These are phyloP conservation scores for Rostrohypoxylon terebratum DNA, from an alignment of 495 filamentous ascomycete species.

Conservation along the genomic window DNA sequence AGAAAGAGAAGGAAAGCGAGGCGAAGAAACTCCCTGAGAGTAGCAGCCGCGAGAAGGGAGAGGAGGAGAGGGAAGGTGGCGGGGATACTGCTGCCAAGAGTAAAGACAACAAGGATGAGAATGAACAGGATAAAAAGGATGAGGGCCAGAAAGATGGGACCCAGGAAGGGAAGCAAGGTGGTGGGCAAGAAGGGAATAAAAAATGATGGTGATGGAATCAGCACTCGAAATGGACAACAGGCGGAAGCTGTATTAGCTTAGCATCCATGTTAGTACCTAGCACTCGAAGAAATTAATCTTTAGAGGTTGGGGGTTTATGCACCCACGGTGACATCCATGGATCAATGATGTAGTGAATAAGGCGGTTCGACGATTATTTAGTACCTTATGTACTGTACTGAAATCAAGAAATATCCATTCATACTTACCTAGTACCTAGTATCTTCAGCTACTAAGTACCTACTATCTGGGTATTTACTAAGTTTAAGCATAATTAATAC, in stretches of 20 bases:
- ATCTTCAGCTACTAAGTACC: too few relatives aligned
- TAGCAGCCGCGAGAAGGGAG: slow-evolving; percentile 22
- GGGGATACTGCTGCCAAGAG: slow-evolving; percentile 16
- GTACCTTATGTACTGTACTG: too few relatives aligned
- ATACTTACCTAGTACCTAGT: too few relatives aligned
- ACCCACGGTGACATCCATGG: too few relatives aligned
- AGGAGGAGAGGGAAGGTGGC: slow-evolving; percentile 1
- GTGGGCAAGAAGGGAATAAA: slow-evolving; percentile 23
- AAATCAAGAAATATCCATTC: too few relatives aligned
- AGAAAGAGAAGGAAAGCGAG: slow-evolving; percentile 52
- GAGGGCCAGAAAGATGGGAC: slow-evolving; percentile 8
- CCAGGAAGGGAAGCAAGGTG: background rate
- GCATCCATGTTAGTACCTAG: background rate
- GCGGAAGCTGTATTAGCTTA: background rate
- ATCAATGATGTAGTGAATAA: too few relatives aligned
- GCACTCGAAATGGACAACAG: background rate
- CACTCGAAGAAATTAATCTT: too few relatives aligned
- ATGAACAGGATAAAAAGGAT: slow-evolving; percentile 13
- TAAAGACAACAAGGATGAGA: slow-evolving; percentile 7
- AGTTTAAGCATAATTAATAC: too few relatives aligned
- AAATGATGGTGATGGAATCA: slow-evolving; percentile 27
- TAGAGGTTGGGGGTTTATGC: too few relatives aligned
- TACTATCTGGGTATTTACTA: too few relatives aligned
- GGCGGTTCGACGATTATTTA: too few relatives aligned
- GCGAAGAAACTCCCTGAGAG: slow-evolving; percentile 57